Conservation (phyloP, 2,329 filamentous ascomycete species). For the Colletotrichum magnum region DNA sequence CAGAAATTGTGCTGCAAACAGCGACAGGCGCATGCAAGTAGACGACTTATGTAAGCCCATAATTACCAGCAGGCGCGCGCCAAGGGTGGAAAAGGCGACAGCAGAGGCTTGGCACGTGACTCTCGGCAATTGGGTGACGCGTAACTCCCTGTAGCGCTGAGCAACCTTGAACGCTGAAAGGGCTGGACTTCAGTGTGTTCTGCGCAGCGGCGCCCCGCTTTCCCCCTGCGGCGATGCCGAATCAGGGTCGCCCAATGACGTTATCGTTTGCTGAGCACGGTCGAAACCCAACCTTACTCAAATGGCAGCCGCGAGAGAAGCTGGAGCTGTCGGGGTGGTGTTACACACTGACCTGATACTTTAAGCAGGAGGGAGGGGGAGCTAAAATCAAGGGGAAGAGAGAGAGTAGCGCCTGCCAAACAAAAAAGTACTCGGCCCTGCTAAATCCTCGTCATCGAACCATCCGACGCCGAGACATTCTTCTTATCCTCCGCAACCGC, state of each 20-base stretch:
- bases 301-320: constrained; percentile 3
- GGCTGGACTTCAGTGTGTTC: not conserved
- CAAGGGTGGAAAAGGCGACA: not conserved
- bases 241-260: constrained; percentile 28
- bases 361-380: not conserved
- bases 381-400: not conserved
- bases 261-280: constrained; percentile 16
- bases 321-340: not conserved
- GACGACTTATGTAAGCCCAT: constrained; percentile 26
- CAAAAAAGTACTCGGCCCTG: not conserved
- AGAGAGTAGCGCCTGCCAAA: not conserved
- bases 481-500: not conserved
- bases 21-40: constrained; percentile 2
- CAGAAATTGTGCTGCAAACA: not conserved
- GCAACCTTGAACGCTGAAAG: not conserved
- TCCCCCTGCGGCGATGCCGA: constrained; percentile 20
- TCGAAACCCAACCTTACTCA: not conserved
- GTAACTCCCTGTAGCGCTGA: constrained; percentile 21
- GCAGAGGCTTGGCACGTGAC: constrained; percentile 38
- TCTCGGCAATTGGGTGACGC: constrained; percentile 30
- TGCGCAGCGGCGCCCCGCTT: not conserved
- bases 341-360: no score
- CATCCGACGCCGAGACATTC: constrained; percentile 11
- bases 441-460: constrained; percentile 13
- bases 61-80: no score